These are phyloP conservation scores for Clonostachys sp. DNA, from an alignment of 2,329 filamentous ascomycete species.

Conservation along the genomic window DNA sequence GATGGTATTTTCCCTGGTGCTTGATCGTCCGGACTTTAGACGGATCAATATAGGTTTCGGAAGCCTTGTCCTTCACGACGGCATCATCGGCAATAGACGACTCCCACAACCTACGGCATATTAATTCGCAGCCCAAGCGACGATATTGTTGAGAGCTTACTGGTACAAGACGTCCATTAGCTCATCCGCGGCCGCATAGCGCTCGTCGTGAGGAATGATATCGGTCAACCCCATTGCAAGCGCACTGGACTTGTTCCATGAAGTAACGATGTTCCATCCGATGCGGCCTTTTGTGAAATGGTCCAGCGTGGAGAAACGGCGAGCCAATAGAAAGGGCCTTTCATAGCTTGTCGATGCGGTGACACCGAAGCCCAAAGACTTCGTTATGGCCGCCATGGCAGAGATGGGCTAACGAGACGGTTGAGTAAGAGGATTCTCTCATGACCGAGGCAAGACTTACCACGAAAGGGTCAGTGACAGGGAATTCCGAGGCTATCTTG, in stretches of 20 bases:
- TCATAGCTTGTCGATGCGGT: conserved; percentile 34
- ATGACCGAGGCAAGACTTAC: conserved; percentile 68
- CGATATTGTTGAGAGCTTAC: conserved; percentile 25
- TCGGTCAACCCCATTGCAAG: conserved; percentile 56
- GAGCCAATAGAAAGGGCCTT: conserved; percentile 56
- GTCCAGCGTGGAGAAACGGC: conserved; percentile 57
- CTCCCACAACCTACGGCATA: conserved; percentile 41
- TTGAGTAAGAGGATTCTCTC: conserved; percentile 44
- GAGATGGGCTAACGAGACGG: conserved; percentile 17
- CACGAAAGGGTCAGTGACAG: conserved; percentile 54
- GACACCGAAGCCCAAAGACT: conserved; percentile 30
- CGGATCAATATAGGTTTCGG: conserved; percentile 32
- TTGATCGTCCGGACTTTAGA: conserved; percentile 52
- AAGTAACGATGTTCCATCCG: conserved; percentile 66
- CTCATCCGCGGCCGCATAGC: conserved; percentile 57
- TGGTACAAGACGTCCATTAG: conserved; percentile 60
- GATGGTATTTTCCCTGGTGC: conserved; percentile 52
- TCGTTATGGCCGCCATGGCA: conserved; percentile 39
- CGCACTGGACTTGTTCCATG: conserved; percentile 45
- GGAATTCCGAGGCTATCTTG: conserved; percentile 40
- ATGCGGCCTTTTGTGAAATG: conserved; percentile 57
- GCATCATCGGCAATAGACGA: conserved; percentile 52
- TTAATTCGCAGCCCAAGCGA: not conserved
- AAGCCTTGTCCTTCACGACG: conserved; percentile 42
- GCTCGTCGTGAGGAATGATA: conserved; percentile 55